Percentiles rank a stretch among this genome's conserved stretches.
Evolutionary conservation across 192 early-diverging fungal genomes (phyloP).

Genomic region (Coemansia sp.): DNA sequence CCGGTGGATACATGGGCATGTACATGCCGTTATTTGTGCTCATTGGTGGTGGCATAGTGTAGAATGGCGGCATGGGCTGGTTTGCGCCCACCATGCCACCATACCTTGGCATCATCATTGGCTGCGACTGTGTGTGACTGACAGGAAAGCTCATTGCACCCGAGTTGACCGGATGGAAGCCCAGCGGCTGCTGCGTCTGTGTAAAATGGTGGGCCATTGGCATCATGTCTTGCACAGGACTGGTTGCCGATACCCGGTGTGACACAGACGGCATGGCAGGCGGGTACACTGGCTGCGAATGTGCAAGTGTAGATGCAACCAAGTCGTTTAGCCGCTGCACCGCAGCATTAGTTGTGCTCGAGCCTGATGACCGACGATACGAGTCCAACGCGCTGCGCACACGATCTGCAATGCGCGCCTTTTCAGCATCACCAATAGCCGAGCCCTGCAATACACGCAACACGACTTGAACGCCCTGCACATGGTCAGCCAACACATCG

Average conservation of each 20-base stretch:
- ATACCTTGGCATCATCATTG: conserved; percentile 14
- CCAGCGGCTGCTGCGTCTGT: conserved; percentile 6
- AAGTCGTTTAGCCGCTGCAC: conserved; percentile 29
- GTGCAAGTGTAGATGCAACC: conserved; percentile 24
- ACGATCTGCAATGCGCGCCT: conserved; percentile 70
- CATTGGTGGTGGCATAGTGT: background rate
- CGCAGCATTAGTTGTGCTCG: conserved; percentile 5
- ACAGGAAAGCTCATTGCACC: conserved; percentile 48
- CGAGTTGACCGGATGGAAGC: conserved; percentile 17
- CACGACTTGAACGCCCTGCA: conserved; percentile 81
- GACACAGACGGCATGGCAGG: conserved; percentile 1
- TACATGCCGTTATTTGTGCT: background rate
- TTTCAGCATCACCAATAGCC: conserved; percentile 75
- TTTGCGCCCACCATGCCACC: conserved; percentile 44
- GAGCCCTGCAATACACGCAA: conserved; percentile 85
- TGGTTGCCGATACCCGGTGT: conserved; percentile 4
- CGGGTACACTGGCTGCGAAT: conserved; percentile 32
- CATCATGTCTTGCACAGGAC: conserved; percentile 5
- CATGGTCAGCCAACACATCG: conserved; percentile 75
- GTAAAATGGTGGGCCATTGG: conserved; percentile 16
- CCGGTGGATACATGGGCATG: conserved; percentile 1
- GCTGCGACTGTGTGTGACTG: conserved; percentile 3
- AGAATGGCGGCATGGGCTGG: conserved; percentile 5
- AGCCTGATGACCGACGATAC: background rate
- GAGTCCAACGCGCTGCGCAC: conserved; percentile 15